These are phyloP conservation scores for Kodamaea hsintzibuensis DNA, from an alignment of 805 yeast species.

Conservation along the genomic window DNA sequence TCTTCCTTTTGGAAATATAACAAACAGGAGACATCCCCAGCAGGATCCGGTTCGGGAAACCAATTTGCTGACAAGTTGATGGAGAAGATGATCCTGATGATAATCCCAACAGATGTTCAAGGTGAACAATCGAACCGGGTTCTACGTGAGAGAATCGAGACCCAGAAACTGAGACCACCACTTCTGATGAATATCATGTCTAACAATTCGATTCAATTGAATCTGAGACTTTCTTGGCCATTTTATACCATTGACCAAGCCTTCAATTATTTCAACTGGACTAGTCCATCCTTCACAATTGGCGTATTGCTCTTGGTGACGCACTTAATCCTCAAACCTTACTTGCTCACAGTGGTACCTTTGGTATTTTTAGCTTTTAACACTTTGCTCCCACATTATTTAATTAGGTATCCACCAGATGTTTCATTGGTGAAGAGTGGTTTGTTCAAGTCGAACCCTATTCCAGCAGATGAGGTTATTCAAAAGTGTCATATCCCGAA, in stretches of 20 bases:
- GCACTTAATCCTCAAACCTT: constrained; percentile 60
- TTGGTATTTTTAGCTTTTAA: constrained; percentile 51
- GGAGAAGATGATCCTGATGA: constrained; percentile 70
- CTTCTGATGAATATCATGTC: constrained; percentile 71
- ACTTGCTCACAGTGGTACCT: constrained; percentile 55
- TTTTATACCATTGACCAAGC: constrained; percentile 62
- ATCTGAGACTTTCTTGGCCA: constrained; percentile 60
- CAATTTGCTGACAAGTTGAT: constrained; percentile 65
- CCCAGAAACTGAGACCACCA: constrained; percentile 65
- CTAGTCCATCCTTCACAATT: constrained; percentile 59
- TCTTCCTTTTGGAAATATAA: constrained; percentile 27
- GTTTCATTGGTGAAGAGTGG: constrained; percentile 18
- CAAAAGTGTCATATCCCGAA: constrained; percentile 52
- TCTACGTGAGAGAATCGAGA: constrained; percentile 54
- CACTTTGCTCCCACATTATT: constrained; percentile 68
- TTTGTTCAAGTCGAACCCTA: constrained; percentile 23
- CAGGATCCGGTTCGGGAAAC: constrained; percentile 10
- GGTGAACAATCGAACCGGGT: constrained; percentile 43
- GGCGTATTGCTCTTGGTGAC: constrained; percentile 53
- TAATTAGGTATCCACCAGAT: constrained; percentile 65
- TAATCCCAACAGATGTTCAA: constrained; percentile 58
- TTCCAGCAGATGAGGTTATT: constrained; percentile 51
- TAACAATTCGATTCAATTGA: constrained; percentile 60
- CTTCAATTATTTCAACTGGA: constrained; percentile 62
- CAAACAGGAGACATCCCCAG: constrained; percentile 12